Conservation (phyloP, 2,329 filamentous ascomycete genomes). For the Penicillium digitatum region DNA sequence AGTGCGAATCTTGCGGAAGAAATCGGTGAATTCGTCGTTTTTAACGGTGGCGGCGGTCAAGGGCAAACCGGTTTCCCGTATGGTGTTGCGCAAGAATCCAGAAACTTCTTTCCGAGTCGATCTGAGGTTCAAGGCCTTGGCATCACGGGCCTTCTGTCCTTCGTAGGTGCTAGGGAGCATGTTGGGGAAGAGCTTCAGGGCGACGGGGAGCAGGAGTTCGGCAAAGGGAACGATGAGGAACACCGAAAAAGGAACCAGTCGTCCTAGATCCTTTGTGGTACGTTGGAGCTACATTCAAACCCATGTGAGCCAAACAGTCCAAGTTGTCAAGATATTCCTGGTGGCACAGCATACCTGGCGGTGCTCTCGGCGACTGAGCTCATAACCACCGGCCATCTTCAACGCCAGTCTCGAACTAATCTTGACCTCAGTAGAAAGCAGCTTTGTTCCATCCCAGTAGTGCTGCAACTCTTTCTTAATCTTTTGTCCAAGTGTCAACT, state of each 20-base stretch:
- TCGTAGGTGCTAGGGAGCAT: constrained; percentile 96
- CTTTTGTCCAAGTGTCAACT: constrained; percentile 83
- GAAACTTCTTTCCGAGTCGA: constrained; percentile 91
- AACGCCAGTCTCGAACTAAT: constrained; percentile 88
- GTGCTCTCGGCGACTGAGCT: constrained; percentile 88
- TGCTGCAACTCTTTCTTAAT: constrained; percentile 91
- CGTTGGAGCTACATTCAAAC: constrained; percentile 60
- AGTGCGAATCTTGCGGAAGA: constrained; percentile 92
- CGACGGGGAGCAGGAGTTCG: constrained; percentile 85
- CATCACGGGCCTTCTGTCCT: constrained; percentile 82
- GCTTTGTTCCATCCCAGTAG: constrained; percentile 98
- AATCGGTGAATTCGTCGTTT: constrained; percentile 89
- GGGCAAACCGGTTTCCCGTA: constrained; percentile 90
- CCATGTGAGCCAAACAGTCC: constrained; percentile 11
- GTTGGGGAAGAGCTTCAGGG: constrained; percentile 93
- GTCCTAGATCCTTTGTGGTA: constrained; percentile 88
- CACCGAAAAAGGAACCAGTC: constrained; percentile 90
- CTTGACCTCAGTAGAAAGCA: constrained; percentile 83
- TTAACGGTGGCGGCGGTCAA: constrained; percentile 78
- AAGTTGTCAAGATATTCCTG: neutral
- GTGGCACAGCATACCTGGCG: constrained; percentile 58
- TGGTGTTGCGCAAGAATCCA: constrained; percentile 77
- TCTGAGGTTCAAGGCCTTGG: constrained; percentile 75
- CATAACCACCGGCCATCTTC: constrained; percentile 98
- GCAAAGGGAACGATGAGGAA: constrained; percentile 97